phyloP scores from a whole-genome alignment of 1,139 yeast species.

The Entelexis sorbosivorans region DNA sequence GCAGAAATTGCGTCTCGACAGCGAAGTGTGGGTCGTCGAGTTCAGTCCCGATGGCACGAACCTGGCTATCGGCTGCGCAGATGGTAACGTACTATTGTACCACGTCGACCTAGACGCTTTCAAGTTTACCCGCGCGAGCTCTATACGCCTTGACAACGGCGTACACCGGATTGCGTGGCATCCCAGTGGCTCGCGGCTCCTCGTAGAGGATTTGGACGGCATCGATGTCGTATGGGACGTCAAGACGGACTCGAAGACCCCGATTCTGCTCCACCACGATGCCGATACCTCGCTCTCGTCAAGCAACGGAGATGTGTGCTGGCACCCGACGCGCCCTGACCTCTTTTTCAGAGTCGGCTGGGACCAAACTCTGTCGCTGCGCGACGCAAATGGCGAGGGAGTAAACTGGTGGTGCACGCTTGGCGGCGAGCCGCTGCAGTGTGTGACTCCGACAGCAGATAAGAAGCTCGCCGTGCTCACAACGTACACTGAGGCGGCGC shows the following conservation, averaged over 20 bases:
- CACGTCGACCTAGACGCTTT: neutral
- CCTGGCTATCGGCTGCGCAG: neutral
- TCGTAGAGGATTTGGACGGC: neutral
- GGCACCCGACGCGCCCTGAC: conserved; percentile 10
- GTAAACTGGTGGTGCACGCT: neutral
- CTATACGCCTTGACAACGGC: neutral
- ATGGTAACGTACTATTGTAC: neutral
- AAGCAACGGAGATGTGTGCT: conserved; percentile 5
- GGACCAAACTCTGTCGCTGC: neutral
- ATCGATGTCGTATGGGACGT: neutral
- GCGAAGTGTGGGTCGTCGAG: neutral
- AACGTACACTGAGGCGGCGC: neutral
- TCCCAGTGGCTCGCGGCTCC: neutral
- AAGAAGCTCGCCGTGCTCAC: neutral
- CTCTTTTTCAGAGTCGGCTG: neutral
- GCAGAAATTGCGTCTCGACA: neutral
- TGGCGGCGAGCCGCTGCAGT: neutral
- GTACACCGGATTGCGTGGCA: neutral
- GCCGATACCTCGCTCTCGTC: neutral
- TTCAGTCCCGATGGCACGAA: neutral
- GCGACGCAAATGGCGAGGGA: neutral
- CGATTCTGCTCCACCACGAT: neutral
- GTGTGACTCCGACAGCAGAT: conserved; percentile 1
- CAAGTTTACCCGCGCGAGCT: neutral
- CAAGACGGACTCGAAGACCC: neutral